A percentile compares a stretch with the other conserved stretches of the same genome.
Evolutionary conservation across 1,139 yeast genomes (phyloP).

Genomic region (Yamadazyma siamensis): DNA sequence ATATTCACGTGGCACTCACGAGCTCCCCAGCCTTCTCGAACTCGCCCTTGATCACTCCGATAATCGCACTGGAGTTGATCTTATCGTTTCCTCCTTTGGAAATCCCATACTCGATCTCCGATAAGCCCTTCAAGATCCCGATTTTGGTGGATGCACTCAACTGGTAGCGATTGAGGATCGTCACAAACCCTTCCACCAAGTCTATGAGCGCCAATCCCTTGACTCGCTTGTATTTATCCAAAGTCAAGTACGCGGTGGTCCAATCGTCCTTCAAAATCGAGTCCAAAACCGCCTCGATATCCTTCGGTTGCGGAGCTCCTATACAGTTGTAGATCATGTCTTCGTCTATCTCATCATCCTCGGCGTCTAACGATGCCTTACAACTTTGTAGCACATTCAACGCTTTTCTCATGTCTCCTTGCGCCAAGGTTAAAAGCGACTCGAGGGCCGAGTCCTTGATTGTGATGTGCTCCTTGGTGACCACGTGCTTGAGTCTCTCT

Average conservation of each 20-base stretch:
- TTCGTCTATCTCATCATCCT: slow-evolving; percentile 53
- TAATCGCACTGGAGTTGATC: slow-evolving; percentile 85
- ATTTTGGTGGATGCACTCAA: slow-evolving; percentile 61
- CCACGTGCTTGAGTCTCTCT: slow-evolving; percentile 64
- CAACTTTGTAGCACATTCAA: slow-evolving; percentile 94
- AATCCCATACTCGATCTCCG: slow-evolving; percentile 88
- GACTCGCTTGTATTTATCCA: slow-evolving; percentile 56
- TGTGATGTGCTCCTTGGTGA: slow-evolving; percentile 60
- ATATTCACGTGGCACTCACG: too few relatives aligned
- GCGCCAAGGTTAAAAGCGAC: slow-evolving; percentile 66
- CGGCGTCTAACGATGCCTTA: slow-evolving; percentile 63
- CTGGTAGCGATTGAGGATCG: slow-evolving; percentile 63
- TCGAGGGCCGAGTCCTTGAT: slow-evolving; percentile 57
- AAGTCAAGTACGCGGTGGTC: slow-evolving; percentile 70
- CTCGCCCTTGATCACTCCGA: slow-evolving; percentile 78
- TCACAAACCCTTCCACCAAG: slow-evolving; percentile 71
- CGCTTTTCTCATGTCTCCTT: slow-evolving; percentile 96
- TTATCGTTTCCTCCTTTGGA: slow-evolving; percentile 91
- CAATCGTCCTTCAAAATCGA: slow-evolving; percentile 84
- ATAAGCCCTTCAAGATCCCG: slow-evolving; percentile 61
- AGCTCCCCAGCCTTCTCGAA: slow-evolving; percentile 23
- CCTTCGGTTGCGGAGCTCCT: slow-evolving; percentile 92
- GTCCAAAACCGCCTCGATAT: slow-evolving; percentile 70
- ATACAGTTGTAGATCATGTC: slow-evolving; percentile 89
- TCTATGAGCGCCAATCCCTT: slow-evolving; percentile 92